Percentiles rank a stretch among this genome's conserved stretches.
Conservation (phyloP, 164 flowering plant genomes). For the Dillenia turbinata region DNA sequence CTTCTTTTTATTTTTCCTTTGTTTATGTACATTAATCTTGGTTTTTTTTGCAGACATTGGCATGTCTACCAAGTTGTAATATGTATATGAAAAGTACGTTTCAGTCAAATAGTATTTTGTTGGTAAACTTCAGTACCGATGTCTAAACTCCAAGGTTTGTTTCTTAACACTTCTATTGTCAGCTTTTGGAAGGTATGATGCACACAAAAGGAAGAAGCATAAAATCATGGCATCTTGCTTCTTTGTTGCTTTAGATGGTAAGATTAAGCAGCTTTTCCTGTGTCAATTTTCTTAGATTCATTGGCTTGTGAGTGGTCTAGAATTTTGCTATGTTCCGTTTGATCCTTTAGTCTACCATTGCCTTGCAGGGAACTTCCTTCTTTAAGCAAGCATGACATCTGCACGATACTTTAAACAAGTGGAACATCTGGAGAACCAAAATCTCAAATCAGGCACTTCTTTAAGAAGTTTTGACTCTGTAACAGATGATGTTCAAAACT, state of each 20-base stretch:
- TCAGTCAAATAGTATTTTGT: too few relatives aligned
- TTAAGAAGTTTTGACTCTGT: slow-evolving; percentile 57
- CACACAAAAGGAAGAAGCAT: slow-evolving; percentile 67
- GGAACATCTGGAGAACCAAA: slow-evolving; percentile 99
- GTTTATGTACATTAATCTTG: neutral
- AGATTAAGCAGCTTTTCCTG: neutral
- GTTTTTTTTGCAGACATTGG: slow-evolving; percentile 51
- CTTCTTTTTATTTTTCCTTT: too few relatives aligned
- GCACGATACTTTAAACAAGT: slow-evolving; percentile 96
- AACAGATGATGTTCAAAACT: slow-evolving; percentile 50
- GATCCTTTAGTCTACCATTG: neutral
- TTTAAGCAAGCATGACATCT: slow-evolving; percentile 51
- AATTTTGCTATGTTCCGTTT: too few relatives aligned
- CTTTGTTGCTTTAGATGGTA: slow-evolving; percentile 61
- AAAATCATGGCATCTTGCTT: slow-evolving; percentile 67
- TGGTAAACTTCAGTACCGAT: too few relatives aligned
- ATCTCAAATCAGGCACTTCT: slow-evolving; percentile 54
- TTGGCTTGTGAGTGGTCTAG: too few relatives aligned
- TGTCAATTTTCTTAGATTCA: too few relatives aligned
- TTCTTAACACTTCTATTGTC: slow-evolving; percentile 62
- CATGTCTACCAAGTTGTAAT: slow-evolving; percentile 58
- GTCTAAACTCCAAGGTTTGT: too few relatives aligned
- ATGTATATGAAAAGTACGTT: slow-evolving; percentile 66
- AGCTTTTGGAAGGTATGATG: slow-evolving; percentile 65
- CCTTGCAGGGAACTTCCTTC: slow-evolving; percentile 70